phyloP scores from a whole-genome alignment of 2,329 filamentous ascomycete species.

The Periglandula ipomoeae region DNA sequence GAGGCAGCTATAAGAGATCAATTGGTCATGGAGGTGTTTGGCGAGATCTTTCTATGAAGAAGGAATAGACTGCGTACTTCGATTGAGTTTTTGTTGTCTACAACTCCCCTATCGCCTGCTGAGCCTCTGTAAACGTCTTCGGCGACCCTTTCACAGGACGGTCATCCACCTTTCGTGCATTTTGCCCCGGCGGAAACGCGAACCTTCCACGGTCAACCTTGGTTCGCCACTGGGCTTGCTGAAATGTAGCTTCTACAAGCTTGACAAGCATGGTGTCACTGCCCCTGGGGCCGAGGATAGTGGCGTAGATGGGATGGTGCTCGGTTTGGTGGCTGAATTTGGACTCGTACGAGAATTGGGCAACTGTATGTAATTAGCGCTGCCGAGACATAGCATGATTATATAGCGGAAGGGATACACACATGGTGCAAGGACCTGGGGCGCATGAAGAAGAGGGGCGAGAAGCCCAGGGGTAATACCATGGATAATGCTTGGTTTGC shows the following conservation, averaged over 20 bases:
- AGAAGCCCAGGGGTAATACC: conserved; percentile 20
- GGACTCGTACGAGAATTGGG: conserved; percentile 22
- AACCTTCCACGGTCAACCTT: conserved; percentile 19
- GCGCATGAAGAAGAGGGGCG: conserved; percentile 19
- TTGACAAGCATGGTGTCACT: conserved; percentile 19
- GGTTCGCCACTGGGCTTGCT: conserved; percentile 18
- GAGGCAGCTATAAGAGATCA: no score
- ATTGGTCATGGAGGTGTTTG: no score
- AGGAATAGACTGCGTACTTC: no score
- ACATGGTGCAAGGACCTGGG: conserved; percentile 26
- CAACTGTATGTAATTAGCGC: conserved; percentile 14
- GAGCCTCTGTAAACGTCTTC: background rate
- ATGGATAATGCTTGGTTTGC: conserved; percentile 8
- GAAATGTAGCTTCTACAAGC: conserved; percentile 20
- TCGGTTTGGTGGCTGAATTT: conserved; percentile 19
- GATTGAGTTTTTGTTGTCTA: background rate
- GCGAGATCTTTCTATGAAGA: no score
- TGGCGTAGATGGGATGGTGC: conserved; percentile 21
- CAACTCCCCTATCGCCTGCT: background rate
- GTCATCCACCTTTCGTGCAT: conserved; percentile 10
- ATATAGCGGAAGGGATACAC: conserved; percentile 13
- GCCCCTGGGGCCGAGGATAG: conserved; percentile 19
- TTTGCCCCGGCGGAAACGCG: conserved; percentile 17
- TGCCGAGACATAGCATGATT: background rate
- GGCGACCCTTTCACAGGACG: background rate